A percentile compares a stretch with the other conserved stretches of the same genome.
phyloP scores from a whole-genome alignment of 2,329 filamentous ascomycete species.

The Camillea tinctor region DNA sequence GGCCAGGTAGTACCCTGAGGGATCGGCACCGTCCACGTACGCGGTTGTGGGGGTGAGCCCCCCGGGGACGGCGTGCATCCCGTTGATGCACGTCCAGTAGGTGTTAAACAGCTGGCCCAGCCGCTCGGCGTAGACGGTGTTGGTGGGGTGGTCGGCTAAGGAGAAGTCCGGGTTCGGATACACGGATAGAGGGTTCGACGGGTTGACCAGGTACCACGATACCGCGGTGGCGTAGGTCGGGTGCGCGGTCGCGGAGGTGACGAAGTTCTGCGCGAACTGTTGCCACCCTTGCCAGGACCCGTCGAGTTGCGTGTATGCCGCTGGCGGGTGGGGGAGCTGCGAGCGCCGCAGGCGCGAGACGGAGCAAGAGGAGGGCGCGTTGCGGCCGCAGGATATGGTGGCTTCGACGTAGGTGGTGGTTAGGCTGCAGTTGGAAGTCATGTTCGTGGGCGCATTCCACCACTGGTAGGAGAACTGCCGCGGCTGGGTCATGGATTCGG shows the following conservation, averaged over 20 bases:
- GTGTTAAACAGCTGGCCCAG: constrained; percentile 2
- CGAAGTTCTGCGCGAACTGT: neutral
- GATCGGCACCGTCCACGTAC: neutral
- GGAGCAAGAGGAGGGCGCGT: neutral
- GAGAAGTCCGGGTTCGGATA: neutral
- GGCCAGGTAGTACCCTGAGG: neutral
- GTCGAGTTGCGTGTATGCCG: neutral
- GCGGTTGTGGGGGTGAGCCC: neutral
- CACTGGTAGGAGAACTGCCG: neutral
- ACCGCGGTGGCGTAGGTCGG: neutral
- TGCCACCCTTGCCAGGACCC: neutral
- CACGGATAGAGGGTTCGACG: neutral
- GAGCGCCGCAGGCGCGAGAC: neutral
- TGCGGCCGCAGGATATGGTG: neutral
- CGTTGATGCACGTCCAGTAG: neutral
- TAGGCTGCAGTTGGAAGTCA: neutral
- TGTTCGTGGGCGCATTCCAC: neutral
- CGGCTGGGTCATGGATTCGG: neutral
- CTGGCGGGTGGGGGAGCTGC: neutral
- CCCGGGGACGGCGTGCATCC: neutral
- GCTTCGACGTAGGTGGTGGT: constrained; percentile 1
- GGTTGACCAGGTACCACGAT: neutral
- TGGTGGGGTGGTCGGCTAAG: neutral
- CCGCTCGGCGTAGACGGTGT: neutral
- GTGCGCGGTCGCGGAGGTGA: neutral